Evolutionary conservation across 768 basidiomycete species (phyloP).

Genomic region (Termitomyces sp.): DNA sequence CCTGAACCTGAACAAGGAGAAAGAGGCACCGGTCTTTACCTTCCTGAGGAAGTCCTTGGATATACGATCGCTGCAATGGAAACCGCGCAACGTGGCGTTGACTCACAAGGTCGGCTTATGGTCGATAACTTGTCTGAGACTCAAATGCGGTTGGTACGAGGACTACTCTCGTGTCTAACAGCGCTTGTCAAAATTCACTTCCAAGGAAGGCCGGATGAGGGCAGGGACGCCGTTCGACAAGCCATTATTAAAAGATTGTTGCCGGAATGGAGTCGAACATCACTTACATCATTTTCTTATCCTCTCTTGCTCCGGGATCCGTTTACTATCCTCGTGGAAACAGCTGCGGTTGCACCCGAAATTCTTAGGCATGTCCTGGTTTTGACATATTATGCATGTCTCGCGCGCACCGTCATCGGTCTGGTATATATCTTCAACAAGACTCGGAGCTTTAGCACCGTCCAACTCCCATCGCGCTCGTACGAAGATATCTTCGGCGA

Average conservation of each 20-base stretch:
- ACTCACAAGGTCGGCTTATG: constrained; percentile 43
- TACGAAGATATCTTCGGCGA: constrained; percentile 80
- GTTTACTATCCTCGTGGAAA: constrained; percentile 84
- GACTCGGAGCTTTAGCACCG: constrained; percentile 50
- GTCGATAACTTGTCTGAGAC: constrained; percentile 79
- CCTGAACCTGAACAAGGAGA: constrained; percentile 69
- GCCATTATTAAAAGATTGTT: constrained; percentile 86
- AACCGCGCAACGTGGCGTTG: constrained; percentile 70
- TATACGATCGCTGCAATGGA: constrained; percentile 87
- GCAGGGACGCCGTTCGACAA: constrained; percentile 72
- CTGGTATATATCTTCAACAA: constrained; percentile 81
- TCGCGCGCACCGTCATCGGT: constrained; percentile 83
- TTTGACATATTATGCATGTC: constrained; percentile 85
- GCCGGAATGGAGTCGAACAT: constrained; percentile 89
- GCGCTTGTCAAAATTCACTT: constrained; percentile 68
- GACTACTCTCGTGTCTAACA: constrained; percentile 66
- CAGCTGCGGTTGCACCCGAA: constrained; percentile 86
- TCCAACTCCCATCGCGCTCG: constrained; percentile 39
- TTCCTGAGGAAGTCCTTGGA: constrained; percentile 88
- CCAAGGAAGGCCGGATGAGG: constrained; percentile 67
- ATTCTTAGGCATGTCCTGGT: constrained; percentile 87
- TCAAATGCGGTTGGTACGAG: constrained; percentile 72
- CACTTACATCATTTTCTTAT: constrained; percentile 77
- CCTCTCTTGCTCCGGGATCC: constrained; percentile 90
- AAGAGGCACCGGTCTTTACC: constrained; percentile 80